A percentile compares a stretch with the other conserved stretches of the same genome.
Conservation (phyloP, 176 grass and related monocot species). For the Carex pumila region DNA sequence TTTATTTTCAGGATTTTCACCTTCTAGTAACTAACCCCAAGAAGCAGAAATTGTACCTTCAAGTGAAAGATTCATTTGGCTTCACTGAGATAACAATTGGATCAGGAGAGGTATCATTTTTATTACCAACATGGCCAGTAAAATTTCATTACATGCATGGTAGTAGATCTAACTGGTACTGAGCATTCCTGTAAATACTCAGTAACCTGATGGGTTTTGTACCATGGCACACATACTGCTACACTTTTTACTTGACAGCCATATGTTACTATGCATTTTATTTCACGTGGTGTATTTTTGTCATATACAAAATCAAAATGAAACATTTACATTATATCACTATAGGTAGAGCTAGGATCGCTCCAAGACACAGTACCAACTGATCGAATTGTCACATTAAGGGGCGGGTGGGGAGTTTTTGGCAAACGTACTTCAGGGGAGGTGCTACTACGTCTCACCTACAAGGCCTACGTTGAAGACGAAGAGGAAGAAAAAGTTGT, state of each 20-base stretch:
- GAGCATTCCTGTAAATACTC: neutral
- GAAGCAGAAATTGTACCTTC: constrained; percentile 64
- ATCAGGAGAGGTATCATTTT: constrained; percentile 55
- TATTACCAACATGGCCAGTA: neutral
- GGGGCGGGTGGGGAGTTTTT: constrained; percentile 58
- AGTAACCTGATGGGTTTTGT: neutral
- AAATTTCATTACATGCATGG: neutral
- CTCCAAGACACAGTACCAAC: constrained; percentile 94
- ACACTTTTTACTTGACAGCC: neutral
- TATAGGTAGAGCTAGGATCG: constrained; percentile 74
- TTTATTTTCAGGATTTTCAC: constrained; percentile 70
- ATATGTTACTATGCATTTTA: neutral
- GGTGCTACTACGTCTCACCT: constrained; percentile 75
- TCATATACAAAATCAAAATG: neutral
- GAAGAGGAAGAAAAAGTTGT: constrained; percentile 65
- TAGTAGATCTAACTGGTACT: neutral
- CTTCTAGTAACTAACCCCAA: constrained; percentile 70
- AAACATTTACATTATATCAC: neutral
- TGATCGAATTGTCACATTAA: constrained; percentile 62
- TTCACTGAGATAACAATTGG: constrained; percentile 73
- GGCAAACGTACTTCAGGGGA: constrained; percentile 56
- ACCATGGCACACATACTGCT: neutral
- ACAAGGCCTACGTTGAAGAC: constrained; percentile 92
- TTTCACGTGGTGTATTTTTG: neutral
- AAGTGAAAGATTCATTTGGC: constrained; percentile 85